Base-by-base conservation (phyloP, 257 asterid species). In the Gardenia jasminoides region DNA sequence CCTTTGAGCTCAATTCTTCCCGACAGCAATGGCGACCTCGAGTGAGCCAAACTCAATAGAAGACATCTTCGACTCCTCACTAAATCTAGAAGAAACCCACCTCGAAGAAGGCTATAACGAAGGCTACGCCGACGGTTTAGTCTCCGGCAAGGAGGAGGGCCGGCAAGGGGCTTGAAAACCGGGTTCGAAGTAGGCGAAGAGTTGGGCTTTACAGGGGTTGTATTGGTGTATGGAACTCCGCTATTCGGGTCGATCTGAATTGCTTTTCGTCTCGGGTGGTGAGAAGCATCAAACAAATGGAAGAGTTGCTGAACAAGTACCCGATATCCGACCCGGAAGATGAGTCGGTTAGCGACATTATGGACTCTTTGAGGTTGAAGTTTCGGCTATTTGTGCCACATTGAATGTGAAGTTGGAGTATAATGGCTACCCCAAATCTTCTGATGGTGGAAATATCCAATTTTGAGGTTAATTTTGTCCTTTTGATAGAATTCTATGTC, bases 131-230 rank as follows among this genome's bases (percentile, higher is more conserved):
- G 92, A 87, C 68, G 96, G 96, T 30, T 69, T 87, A 47, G 74
- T 80, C 65, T 79, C 92, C 4, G 91, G 94, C 0, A 88, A 85
- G 80, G 88, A 86, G 72, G 96, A 88, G 72, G 94, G 94, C 70
- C 77, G 79, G 13, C 82, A 85, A 80, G 92, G 71, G 91, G 96
- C 73, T 82, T 90, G 16, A 87, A 85, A 80, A 83, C 79, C 56
- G 93, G 97, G 67, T 94, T 90, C 56, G 84, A 89, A 84, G 78
- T 80, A 26, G 97, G 97, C 59, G 87, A 88, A 61, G 92, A 91
- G 78, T 75, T 90, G 81, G 97, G 97, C 31, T 87, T 36, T 89
- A 88, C 82, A 88, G 92, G 74, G 91, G 95, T 44, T 85, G 91
- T 72, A 66, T 90, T 78, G 90, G 82, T 30, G 67, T 84, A 1